Evolutionary conservation across 495 filamentous ascomycete species (phyloP), one percentile per base, ranked within the genome.

Genomic region (Staphylotrichum tortipilum): DNA sequence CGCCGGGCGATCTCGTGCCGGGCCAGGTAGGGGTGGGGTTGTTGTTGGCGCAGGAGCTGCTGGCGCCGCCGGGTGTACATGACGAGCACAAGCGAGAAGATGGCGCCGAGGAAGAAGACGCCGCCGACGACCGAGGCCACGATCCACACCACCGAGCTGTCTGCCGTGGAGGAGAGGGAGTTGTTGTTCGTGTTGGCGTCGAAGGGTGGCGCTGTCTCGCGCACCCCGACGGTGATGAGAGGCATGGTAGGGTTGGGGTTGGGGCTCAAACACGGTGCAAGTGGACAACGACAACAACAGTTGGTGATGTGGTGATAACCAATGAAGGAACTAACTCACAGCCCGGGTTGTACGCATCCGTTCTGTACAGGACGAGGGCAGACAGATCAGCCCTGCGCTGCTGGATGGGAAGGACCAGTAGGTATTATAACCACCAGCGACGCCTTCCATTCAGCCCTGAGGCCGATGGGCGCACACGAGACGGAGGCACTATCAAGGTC

Each of bases 101-200:
- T 33, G 14, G 58, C 37, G 14, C 61, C 41, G 31, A 64, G 22
- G 44, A 64, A 36, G 47, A 66, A 44, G 46, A 67, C 41, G 12
- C 57, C 52, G 12, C 45, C 63, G 22, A 67, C 39, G 7, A 66
- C 52, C 5, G 58, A 54, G 8, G 50, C 50, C 22, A 72, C 62
- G 28, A 68, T 40, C 70, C 68, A 72, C 7, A 35, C 33, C 22
- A 28, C 29, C 7, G 40, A 21, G 51, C 36, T 56, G 47, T 26
- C 45, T 2, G n/a, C 40, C 7, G 18, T 34, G 1, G 19, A 17
- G 26, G 19, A 2, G 7, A 3, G 38, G 8, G 28, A 22, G 18
- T 44, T 11, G 7, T 50, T 33, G 23, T 9, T n/a, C 21, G 9
- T 26, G 7, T 14, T 28, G 39, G 34, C 3, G 40, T n/a, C 14